Evolutionary conservation across 257 asterid species (phyloP), one percentile per base, ranked within the genome.

Genomic region (Salvia hispanica): DNA sequence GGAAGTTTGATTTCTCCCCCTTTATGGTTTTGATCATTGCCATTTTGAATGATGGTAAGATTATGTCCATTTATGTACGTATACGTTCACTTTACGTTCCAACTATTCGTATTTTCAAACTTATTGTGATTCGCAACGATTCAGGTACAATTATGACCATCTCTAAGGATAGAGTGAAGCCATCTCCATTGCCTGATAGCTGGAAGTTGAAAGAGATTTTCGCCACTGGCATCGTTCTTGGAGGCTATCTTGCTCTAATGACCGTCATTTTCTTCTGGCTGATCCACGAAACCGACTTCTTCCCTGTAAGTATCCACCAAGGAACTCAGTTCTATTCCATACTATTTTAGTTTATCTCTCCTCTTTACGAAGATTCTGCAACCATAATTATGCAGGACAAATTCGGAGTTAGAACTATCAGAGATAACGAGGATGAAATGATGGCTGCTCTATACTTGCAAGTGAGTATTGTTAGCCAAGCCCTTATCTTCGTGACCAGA

Each of bases 21-120:
- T 93, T 93, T 80, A 93, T 93, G 98, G 99, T 93, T 74, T 70
- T 93, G 88, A 90, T 94, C 80, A 93, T 90, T 65, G 99, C 99
- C 84, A 88, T 93, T 67, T 75, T 93, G 45, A 93, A 93, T 40
- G 99, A 93, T 8, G 97, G 96, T 93, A 79, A 57, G 55, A 18
- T 39, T 14, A 36, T 9, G 4, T 52, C 58, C 62, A 7, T 28
- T 1, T 1, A n/a, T n/a, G n/a, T n/a, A n/a, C n/a, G n/a, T n/a
- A n/a, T n/a, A n/a, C n/a, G n/a, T n/a, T n/a, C 4, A 0, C 28
- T 48, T 15, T 2, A 48, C 2, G 2, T 14, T 15, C 5, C 55
- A 28, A 48, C 15, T 54, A 3, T 1, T 54, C 5, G 2, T 25
- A 5, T 62, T 61, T 37, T 66, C 59, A 77, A 21, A 66, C 16